Evolutionary conservation across 2,329 filamentous ascomycete species (phyloP).

Genomic region (Pseudopithomyces chartarum): DNA sequence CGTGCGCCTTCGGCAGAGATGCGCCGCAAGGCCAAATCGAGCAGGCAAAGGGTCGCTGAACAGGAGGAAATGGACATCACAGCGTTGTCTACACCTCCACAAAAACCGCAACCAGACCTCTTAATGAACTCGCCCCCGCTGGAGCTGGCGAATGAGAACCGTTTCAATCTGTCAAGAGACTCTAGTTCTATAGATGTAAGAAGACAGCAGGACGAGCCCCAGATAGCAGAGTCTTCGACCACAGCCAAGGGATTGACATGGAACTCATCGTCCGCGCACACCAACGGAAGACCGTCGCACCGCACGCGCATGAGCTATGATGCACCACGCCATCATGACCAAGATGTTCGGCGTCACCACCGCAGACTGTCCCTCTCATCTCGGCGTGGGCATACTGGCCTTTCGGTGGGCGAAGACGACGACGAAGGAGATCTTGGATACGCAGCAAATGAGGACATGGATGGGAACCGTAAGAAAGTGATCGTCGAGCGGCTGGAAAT

Average conservation of each 20-base stretch:
- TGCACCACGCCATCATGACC: conserved; percentile 36
- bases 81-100: conserved; percentile 63
- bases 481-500: conserved; percentile 96
- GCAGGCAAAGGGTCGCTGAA: conserved; percentile 42
- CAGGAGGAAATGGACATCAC: conserved; percentile 95
- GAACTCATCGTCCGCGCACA: conserved; percentile 13
- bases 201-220: conserved; percentile 18
- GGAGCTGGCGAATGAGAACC: conserved; percentile 46
- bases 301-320: conserved; percentile 51
- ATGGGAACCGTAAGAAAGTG: conserved; percentile 87
- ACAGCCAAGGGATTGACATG: conserved; percentile 41
- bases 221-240: conserved; percentile 37
- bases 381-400: conserved; percentile 31
- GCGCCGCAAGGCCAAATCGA: conserved; percentile 64
- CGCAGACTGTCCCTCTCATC: conserved; percentile 51
- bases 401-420: conserved; percentile 65
- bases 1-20: conserved; percentile 83
- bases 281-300: conserved; percentile 31
- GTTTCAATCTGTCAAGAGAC: conserved; percentile 54
- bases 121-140: conserved; percentile 66
- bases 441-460: conserved; percentile 90
- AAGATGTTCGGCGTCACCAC: conserved; percentile 35
- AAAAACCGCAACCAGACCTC: conserved; percentile 65
- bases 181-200: conserved; percentile 50
- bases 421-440: conserved; percentile 93